Conservation (phyloP, 2,329 filamentous ascomycete species). For the Monascus ruber region DNA sequence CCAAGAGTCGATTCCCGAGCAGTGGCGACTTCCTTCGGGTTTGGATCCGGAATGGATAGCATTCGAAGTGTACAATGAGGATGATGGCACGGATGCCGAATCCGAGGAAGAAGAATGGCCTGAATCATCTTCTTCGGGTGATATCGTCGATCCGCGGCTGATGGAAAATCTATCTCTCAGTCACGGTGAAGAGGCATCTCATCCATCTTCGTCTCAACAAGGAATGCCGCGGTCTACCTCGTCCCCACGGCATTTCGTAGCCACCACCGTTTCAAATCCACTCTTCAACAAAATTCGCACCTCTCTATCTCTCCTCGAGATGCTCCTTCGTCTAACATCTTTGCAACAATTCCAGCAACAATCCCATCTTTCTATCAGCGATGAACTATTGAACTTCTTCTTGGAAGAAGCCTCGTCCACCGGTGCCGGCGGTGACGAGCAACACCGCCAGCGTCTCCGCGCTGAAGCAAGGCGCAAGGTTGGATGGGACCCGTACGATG, state of each 20-base stretch:
- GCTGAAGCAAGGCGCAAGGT: constrained; percentile 50
- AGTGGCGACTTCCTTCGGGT: constrained; percentile 57
- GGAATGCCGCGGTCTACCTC: background rate
- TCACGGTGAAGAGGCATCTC: constrained; percentile 13
- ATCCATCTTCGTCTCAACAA: constrained; percentile 15
- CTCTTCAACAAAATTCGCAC: constrained; percentile 46
- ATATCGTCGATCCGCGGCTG: constrained; percentile 32
- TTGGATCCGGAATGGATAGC: constrained; percentile 87
- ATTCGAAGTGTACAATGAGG: constrained; percentile 68
- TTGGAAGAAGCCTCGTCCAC: constrained; percentile 58
- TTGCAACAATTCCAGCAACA: constrained; percentile 87
- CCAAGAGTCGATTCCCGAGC: constrained; percentile 24
- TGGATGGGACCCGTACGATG: constrained; percentile 62
- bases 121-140: constrained; percentile 6
- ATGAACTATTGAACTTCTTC: constrained; percentile 83
- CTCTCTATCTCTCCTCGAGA: constrained; percentile 72
- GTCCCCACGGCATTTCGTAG: constrained; percentile 34
- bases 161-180: constrained; percentile 39
- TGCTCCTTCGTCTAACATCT: constrained; percentile 72
- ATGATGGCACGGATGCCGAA: constrained; percentile 46
- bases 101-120: constrained; percentile 28
- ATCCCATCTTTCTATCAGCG: constrained; percentile 78
- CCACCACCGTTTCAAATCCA: constrained; percentile 36
- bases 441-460: constrained; percentile 49
- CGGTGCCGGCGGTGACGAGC: constrained; percentile 51